A percentile compares a stretch with the other conserved stretches of the same genome.
These are phyloP conservation scores for Neoarthrinium moseri DNA, from an alignment of 2,329 filamentous ascomycete genomes.

Conservation along the genomic window DNA sequence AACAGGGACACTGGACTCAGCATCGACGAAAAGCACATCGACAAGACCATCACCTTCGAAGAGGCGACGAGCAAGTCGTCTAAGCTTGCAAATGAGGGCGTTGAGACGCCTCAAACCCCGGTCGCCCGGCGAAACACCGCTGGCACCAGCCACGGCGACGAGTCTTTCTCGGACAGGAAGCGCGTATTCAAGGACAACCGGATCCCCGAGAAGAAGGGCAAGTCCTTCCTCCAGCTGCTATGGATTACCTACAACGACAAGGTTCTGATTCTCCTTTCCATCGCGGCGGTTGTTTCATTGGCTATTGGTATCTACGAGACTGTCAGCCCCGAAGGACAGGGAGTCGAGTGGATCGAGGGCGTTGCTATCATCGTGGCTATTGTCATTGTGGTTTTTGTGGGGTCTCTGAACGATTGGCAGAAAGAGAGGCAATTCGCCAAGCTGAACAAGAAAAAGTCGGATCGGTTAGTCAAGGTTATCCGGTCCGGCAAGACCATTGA, in stretches of 20 bases:
- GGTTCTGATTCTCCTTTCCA: slow-evolving; percentile 69
- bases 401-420: slow-evolving; percentile 76
- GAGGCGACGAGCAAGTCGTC: slow-evolving; percentile 53
- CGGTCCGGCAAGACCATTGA: slow-evolving; percentile 70
- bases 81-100: slow-evolving; percentile 33
- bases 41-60: slow-evolving; percentile 69
- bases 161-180: slow-evolving; percentile 60
- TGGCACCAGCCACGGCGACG: slow-evolving; percentile 16
- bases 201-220: slow-evolving; percentile 72
- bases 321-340: slow-evolving; percentile 57
- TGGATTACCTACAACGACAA: slow-evolving; percentile 88
- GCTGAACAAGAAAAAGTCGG: slow-evolving; percentile 76
- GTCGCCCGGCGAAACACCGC: slow-evolving; percentile 17
- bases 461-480: slow-evolving; percentile 69
- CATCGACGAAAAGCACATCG: slow-evolving; percentile 67
- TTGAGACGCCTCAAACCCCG: slow-evolving; percentile 18
- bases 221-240: slow-evolving; percentile 69
- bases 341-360: slow-evolving; percentile 77
- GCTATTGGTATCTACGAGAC: slow-evolving; percentile 75
- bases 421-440: slow-evolving; percentile 79
- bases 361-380: slow-evolving; percentile 82
- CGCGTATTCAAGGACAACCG: slow-evolving; percentile 72
- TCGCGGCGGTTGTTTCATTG: slow-evolving; percentile 70
- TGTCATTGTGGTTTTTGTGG: slow-evolving; percentile 72
- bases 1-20: slow-evolving; percentile 74